Percentiles rank a stretch among this genome's conserved stretches.
Evolutionary conservation across 2,329 filamentous ascomycete genomes (phyloP).

Genomic region (Nannizziopsis arthrosporioides): DNA sequence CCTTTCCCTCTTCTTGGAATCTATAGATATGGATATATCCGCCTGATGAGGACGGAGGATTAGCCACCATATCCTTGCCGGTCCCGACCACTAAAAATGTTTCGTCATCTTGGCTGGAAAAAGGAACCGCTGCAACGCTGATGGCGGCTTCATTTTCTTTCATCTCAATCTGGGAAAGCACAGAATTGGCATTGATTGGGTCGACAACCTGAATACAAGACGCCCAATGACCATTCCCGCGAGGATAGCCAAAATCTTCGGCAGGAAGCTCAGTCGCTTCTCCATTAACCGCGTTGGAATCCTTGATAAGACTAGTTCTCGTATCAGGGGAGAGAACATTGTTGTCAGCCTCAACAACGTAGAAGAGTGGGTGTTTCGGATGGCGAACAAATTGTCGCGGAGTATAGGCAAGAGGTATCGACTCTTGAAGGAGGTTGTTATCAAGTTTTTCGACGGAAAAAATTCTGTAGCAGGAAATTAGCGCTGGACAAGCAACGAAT

Average conservation of each 20-base stretch:
- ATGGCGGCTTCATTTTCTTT: slow-evolving; percentile 86
- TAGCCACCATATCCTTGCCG: slow-evolving; percentile 75
- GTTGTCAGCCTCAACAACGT: slow-evolving; percentile 87
- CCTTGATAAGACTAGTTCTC: slow-evolving; percentile 59
- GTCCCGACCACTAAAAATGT: slow-evolving; percentile 89
- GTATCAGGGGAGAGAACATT: slow-evolving; percentile 77
- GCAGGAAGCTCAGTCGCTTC: slow-evolving; percentile 60
- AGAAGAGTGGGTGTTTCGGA: slow-evolving; percentile 79
- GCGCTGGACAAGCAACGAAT: neutral
- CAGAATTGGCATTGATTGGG: slow-evolving; percentile 59
- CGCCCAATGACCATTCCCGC: slow-evolving; percentile 76
- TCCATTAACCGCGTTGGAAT: slow-evolving; percentile 59
- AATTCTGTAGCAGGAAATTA: slow-evolving; percentile 45
- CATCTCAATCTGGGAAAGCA: slow-evolving; percentile 68
- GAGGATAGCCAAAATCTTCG: slow-evolving; percentile 79
- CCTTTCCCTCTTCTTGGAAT: slow-evolving; percentile 73
- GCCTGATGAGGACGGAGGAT: slow-evolving; percentile 59
- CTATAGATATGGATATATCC: slow-evolving; percentile 90
- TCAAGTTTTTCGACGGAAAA: slow-evolving; percentile 81
- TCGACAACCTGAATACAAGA: slow-evolving; percentile 92
- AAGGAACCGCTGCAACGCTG: slow-evolving; percentile 71
- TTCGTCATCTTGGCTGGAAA: slow-evolving; percentile 79
- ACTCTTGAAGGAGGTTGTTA: slow-evolving; percentile 75
- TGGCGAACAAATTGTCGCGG: slow-evolving; percentile 79
- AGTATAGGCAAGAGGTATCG: slow-evolving; percentile 77